These are phyloP conservation scores for Rhododendron williamsianum DNA, from an alignment of 148 eudicot species.

Conservation along the genomic window DNA sequence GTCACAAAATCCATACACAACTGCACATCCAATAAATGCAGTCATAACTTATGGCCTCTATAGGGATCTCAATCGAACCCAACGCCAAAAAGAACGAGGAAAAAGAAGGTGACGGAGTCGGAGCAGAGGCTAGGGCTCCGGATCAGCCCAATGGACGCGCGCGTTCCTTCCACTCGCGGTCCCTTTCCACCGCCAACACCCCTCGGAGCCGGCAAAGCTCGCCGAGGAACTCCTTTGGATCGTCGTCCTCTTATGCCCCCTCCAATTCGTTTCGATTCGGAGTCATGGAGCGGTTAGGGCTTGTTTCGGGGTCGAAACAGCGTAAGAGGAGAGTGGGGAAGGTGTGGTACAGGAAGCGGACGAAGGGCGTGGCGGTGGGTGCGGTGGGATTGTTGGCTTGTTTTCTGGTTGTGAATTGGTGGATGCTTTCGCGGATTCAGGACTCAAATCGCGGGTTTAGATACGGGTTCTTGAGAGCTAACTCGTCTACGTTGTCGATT, in stretches of 20 bases:
- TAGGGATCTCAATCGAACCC: neutral
- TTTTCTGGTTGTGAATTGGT: constrained; percentile 61
- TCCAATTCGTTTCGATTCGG: neutral
- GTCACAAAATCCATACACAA: no score
- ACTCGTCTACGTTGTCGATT: constrained; percentile 33
- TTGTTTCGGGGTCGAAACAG: constrained; percentile 8
- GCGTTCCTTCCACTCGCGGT: neutral
- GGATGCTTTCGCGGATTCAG: constrained; percentile 73
- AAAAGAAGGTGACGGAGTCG: neutral
- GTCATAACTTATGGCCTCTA: neutral
- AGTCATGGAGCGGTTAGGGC: constrained; percentile 8
- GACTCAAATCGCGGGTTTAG: constrained; percentile 26
- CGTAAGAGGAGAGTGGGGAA: constrained; percentile 25
- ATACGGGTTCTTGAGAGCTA: constrained; percentile 21
- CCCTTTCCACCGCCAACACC: neutral
- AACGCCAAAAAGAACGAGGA: neutral
- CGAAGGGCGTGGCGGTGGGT: constrained; percentile 27
- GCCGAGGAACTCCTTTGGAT: neutral
- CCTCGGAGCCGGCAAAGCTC: neutral
- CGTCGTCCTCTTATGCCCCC: neutral
- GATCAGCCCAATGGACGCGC: neutral
- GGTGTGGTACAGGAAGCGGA: constrained; percentile 25
- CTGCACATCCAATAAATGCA: neutral
- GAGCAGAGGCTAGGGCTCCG: neutral
- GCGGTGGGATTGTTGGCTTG: constrained; percentile 44